Evolutionary conservation across 2,329 filamentous ascomycete species (phyloP), one percentile per base, ranked within the genome.

Genomic region (Mollisiaceae sp.): DNA sequence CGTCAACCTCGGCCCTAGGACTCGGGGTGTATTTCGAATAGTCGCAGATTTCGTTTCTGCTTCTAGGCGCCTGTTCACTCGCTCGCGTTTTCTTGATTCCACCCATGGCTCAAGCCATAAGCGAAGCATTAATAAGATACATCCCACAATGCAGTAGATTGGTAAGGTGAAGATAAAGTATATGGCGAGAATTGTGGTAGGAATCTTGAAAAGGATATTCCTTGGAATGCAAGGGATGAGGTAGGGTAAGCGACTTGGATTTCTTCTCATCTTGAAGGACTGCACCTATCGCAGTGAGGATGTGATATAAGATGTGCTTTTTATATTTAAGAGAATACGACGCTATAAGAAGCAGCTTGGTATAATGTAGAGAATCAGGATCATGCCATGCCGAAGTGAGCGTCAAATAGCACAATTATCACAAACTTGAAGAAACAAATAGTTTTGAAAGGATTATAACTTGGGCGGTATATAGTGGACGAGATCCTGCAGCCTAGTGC

Each of bases 1-100:
- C 8, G 22, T 14, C 20, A 50, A 20, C 27, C 61, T 38, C 39
- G 61, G 55, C 14, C 61, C 43, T 4, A 63, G 38, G 11, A 59
- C 54, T 4, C 18, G 22, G 8, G 61, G 61, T 12, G 43, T 50
- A 5, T 22, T 20, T 11, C n/a, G 27, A 12, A 27, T 35, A 24
- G 32, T 54, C 14, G 27, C 27, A 8, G 14, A 32, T 18, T 27
- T 54, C 24, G 22, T 54, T 27, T 54, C 50, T 8, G 4, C 12
- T 15, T 54, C 24, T 18, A 35, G 22, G 50, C 50, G 50, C 8
- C 5, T 8, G 12, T 54, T 27, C 15, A 18, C 50, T 3, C 3
- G 12, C 27, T 35, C 32, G 18, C 50, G 32, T 54, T 14, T 12
- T 27, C 27, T 27, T 2, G 50, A 27, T 27, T 35, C 32, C 15